These are phyloP conservation scores for Sporothrix luriei DNA, from an alignment of 2,329 filamentous ascomycete species.

Conservation along the genomic window DNA sequence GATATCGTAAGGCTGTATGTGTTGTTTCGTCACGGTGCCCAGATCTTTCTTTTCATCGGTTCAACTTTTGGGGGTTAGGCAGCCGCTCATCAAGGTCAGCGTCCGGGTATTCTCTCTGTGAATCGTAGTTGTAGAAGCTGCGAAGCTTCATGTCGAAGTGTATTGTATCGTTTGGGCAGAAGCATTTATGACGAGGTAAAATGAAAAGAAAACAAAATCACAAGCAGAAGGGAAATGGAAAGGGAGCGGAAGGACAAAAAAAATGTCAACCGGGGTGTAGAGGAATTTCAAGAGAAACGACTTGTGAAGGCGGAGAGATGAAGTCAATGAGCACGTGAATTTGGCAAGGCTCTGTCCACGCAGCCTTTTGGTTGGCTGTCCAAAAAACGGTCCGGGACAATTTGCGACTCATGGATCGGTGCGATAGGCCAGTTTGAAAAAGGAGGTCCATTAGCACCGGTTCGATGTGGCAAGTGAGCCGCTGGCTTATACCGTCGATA, in stretches of 20 bases:
- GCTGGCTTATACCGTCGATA: not conserved
- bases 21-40: slow-evolving; percentile 24
- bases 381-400: too few species aligned
- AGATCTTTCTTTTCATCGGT: not conserved
- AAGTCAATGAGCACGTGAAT: not conserved
- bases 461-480: not conserved
- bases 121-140: slow-evolving; percentile 39
- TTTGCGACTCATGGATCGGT: not conserved
- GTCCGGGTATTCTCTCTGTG: slow-evolving; percentile 37
- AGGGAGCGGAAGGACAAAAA: not conserved
- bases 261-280: not conserved
- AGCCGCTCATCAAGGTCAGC: slow-evolving; percentile 30
- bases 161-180: slow-evolving; percentile 37
- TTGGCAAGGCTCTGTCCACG: slow-evolving; percentile 1
- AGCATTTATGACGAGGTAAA: not conserved
- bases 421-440: not conserved
- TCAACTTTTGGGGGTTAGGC: slow-evolving; percentile 15
- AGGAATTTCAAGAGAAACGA: too few species aligned
- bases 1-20: slow-evolving; percentile 4
- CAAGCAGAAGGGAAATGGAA: not conserved
- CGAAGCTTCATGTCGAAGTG: slow-evolving; percentile 44
- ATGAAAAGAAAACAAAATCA: slow-evolving; percentile 14
- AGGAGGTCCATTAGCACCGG: not conserved
- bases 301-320: not conserved
- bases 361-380: slow-evolving; percentile 2